Evolutionary conservation across 2,329 filamentous ascomycete species (phyloP), one percentile per base, ranked within the genome.

Genomic region (Dactylellina leptospora): DNA sequence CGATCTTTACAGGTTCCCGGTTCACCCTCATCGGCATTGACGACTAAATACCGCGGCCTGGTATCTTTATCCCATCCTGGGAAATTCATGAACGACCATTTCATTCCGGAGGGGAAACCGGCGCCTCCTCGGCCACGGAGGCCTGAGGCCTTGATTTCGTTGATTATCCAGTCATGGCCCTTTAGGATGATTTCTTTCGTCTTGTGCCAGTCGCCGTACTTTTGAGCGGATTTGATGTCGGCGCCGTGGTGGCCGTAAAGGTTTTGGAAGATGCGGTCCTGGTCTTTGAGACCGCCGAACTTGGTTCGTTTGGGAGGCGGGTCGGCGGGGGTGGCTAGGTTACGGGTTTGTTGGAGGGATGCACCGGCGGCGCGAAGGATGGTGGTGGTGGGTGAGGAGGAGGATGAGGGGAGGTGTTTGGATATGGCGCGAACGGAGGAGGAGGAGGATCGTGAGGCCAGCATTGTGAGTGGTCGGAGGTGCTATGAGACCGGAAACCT

Each of bases 41-140:
- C 92, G 74, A 99, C 93, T 61, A 99, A 85, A 80, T 99, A 99
- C 78, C 95, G 89, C 75, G 95, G 95, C 83, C 96, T 96, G 78
- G 82, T 90, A 81, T 97, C 95, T 83, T 99, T 96, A 78, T 99
- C 93, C 95, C 95, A 99, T 78, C 92, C 95, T 83, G 97, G 97
- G 85, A 93, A 93, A 85, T 99, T 99, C 95, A 99, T 99, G 82
- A 99, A 99, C 53, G 93, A 97, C 92, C 95, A 99, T 93, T 99
- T 99, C 85, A 99, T 84, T 74, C 95, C 95, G 38, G 93, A 97
- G 74, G 95, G 95, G 81, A 99, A 99, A 79, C 95, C 95, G 81
- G 95, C 95, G 82, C 95, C 95, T 82, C 95, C 95, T 83, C 95
- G 90, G 78, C 95, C 95, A 82, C 95, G 88, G 75, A 99, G 87